These are phyloP conservation scores for Xylaria scruposa DNA, from an alignment of 495 filamentous ascomycete species.

Conservation along the genomic window DNA sequence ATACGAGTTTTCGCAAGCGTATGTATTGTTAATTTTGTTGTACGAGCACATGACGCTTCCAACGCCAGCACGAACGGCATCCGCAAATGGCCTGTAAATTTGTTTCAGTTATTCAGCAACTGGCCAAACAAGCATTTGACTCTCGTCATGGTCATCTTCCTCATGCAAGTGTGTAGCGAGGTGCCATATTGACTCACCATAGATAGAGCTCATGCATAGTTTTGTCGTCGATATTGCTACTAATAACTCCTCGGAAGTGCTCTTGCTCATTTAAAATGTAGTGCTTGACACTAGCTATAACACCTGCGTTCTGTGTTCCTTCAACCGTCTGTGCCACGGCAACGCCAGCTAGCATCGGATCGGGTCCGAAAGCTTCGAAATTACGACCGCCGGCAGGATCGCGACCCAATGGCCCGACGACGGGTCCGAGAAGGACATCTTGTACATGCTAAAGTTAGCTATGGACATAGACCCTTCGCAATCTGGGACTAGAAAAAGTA, in stretches of 20 bases:
- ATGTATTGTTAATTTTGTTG: conserved; percentile 57
- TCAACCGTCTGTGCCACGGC: conserved; percentile 60
- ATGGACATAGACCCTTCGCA: not conserved
- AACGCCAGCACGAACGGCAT: conserved; percentile 64
- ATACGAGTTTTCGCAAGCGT: conserved; percentile 52
- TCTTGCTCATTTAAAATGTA: conserved; percentile 60
- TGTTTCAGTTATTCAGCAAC: not conserved
- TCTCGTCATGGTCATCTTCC: not conserved
- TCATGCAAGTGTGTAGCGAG: not conserved
- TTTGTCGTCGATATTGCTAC: conserved; percentile 67
- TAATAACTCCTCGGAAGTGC: conserved; percentile 47
- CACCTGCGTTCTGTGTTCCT: conserved; percentile 63
- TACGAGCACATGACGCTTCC: conserved; percentile 71
- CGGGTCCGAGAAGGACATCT: conserved; percentile 60
- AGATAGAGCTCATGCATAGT: conserved; percentile 73
- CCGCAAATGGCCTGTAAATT: conserved; percentile 69
- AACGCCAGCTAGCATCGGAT: conserved; percentile 65
- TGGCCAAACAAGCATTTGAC: not conserved
- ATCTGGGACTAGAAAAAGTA: not conserved
- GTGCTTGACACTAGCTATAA: conserved; percentile 67
- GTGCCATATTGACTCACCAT: conserved; percentile 48
- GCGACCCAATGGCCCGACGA: conserved; percentile 60
- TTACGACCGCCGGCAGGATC: conserved; percentile 67
- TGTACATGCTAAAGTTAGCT: conserved; percentile 1
- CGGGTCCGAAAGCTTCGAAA: conserved; percentile 72